Evolutionary conservation across 257 asterid genomes (phyloP), one percentile per base, ranked within the genome.

Genomic region (Nicotiana tomentosiformis): DNA sequence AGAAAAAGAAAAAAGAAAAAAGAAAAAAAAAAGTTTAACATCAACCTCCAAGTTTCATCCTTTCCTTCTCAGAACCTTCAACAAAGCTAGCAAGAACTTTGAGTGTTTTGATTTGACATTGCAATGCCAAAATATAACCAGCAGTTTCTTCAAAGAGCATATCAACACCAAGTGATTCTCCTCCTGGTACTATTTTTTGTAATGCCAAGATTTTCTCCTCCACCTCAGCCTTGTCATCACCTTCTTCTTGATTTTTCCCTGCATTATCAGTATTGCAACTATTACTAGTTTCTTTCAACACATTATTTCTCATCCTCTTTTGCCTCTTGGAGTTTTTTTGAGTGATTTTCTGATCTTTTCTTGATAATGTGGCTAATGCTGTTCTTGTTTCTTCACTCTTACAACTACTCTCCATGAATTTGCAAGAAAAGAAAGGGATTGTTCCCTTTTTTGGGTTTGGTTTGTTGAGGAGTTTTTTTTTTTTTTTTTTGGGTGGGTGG

Each of bases 121-220:
- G 93, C 88, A 92, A 77, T 15, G 85, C 85, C 86, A 86, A 39
- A 64, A 92, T 92, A 69, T 92, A 92, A 20, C 84, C 93, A 67
- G 95, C 92, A 80, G 97, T 92, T 87, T 92, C 93, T 79, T 89
- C 92, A 74, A 90, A 90, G 15, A 91, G 86, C 64, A 80, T 83
- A 53, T 85, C 92, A 77, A 70, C 90, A 39, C 85, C 84, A 4
- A 91, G 90, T 12, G 81, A 65, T 77, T 92, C 92, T 8, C 95
- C 97, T 53, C 95, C 97, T n/a, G 97, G 97, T 67, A 92, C 91
- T 67, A 91, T 89, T 15, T 64, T 86, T 80, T 91, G 88, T 89
- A 90, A 87, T 58, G 90, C 90, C 84, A 65, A 69, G 9, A 92
- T 88, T 89, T 82, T 92, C 81, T 81, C 80, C 88, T 91, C 93